Evolutionary conservation across 176 grass and related monocot genomes (phyloP).

Genomic region (Oryza brachyantha): DNA sequence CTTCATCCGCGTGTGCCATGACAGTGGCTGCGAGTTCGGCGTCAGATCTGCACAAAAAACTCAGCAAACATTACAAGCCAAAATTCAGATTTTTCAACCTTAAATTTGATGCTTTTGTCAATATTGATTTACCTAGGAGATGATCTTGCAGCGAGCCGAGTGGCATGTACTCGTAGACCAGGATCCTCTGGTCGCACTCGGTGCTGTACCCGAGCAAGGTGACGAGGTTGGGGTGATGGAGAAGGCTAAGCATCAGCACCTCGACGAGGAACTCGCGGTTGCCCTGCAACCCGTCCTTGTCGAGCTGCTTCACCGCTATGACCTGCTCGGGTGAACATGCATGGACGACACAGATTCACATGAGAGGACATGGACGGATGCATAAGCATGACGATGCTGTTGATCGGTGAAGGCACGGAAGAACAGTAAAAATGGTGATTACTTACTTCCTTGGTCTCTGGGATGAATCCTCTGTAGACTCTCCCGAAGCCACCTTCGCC

Average conservation of each 20-base stretch:
- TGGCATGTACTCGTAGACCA: slow-evolving; percentile 89
- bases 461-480: slow-evolving; percentile 70
- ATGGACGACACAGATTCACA: slow-evolving; percentile 26
- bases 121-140: slow-evolving; percentile 68
- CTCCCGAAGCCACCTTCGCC: slow-evolving; percentile 93
- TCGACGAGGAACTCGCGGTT: slow-evolving; percentile 89
- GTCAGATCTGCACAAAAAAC: slow-evolving; percentile 42
- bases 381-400: too few species aligned
- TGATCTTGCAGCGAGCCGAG: slow-evolving; percentile 76
- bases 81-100: too few species aligned
- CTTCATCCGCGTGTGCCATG: slow-evolving; percentile 83
- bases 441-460: slow-evolving; percentile 68
- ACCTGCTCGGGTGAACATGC: slow-evolving; percentile 49
- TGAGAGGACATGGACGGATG: background rate
- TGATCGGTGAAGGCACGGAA: background rate
- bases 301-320: slow-evolving; percentile 80
- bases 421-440: slow-evolving; percentile 18
- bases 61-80: background rate
- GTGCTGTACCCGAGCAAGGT: slow-evolving; percentile 80
- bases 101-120: too few species aligned
- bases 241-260: slow-evolving; percentile 82
- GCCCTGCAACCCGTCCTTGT: slow-evolving; percentile 72
- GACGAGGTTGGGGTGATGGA: slow-evolving; percentile 81
- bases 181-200: slow-evolving; percentile 70
- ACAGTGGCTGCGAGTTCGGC: slow-evolving; percentile 43